Percentiles rank a stretch among this genome's conserved stretches.
phyloP scores from a whole-genome alignment of 257 asterid genomes.

The Solanum lycopersicoides region DNA sequence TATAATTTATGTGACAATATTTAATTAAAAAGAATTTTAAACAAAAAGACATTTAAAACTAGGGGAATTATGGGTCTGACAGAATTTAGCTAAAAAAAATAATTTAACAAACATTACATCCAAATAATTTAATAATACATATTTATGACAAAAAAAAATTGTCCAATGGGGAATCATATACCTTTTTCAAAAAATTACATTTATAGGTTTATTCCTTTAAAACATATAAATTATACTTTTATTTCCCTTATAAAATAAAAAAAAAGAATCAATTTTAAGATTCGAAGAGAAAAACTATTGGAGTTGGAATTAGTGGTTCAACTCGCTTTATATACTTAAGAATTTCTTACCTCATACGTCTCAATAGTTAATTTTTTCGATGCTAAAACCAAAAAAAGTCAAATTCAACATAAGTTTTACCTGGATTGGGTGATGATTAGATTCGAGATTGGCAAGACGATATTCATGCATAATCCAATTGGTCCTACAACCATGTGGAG shows the following conservation, averaged over 20 bases:
- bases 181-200: too few species aligned
- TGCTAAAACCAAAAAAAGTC: neutral
- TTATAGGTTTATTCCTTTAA: neutral
- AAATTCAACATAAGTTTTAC: neutral
- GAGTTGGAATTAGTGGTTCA: neutral
- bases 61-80: neutral
- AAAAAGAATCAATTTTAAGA: neutral
- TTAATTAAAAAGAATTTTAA: neutral
- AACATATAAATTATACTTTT: neutral
- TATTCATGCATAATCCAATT: conserved; percentile 47
- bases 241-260: neutral
- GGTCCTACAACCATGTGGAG: conserved; percentile 26
- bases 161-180: neutral
- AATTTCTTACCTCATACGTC: neutral
- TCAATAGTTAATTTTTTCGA: neutral
- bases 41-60: neutral
- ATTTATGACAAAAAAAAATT: too few species aligned
- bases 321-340: neutral
- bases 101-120: too few species aligned
- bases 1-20: neutral
- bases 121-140: too few species aligned
- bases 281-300: neutral
- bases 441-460: conserved; percentile 14
- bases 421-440: neutral
- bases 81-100: neutral